Evolutionary conservation across 495 filamentous ascomycete species (phyloP).

Genomic region (Hypoxylon fragiforme): DNA sequence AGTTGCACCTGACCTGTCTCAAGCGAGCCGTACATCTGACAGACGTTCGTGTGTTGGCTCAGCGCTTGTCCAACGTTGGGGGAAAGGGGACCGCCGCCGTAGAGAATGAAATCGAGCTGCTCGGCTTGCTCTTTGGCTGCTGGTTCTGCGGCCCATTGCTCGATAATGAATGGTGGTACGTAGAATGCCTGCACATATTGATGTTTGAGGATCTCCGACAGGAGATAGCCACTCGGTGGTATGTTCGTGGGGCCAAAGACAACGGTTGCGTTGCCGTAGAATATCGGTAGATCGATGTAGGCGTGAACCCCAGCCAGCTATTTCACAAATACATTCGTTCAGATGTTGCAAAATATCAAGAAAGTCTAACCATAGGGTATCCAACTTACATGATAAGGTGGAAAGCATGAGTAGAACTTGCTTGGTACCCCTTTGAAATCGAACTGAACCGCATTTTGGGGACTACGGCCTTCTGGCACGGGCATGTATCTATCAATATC

Average conservation of each 20-base stretch:
- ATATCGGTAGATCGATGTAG: background rate
- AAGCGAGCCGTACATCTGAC: background rate
- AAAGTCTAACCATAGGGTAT: too few species aligned
- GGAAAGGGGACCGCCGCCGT: background rate
- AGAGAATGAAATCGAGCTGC: background rate
- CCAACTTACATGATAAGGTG: too few species aligned
- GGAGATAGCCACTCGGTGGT: background rate
- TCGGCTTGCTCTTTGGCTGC: background rate
- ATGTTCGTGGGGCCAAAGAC: background rate
- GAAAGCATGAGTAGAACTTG: too few species aligned
- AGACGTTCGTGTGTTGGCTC: background rate
- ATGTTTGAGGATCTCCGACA: background rate
- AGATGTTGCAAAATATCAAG: too few species aligned
- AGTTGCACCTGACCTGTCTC: background rate
- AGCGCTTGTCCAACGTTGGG: background rate
- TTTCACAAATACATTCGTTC: too few species aligned
- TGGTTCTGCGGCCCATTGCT: background rate
- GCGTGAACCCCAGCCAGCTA: background rate
- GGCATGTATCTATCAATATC: background rate
- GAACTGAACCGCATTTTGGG: background rate
- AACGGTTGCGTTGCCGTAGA: background rate
- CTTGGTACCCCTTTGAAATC: too few species aligned
- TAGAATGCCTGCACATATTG: background rate
- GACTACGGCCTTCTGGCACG: background rate
- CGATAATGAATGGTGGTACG: background rate